Percentiles rank a stretch among this genome's conserved stretches.
Evolutionary conservation across 345 rosid species (phyloP).

Genomic region (Xanthoceras sorbifolium): DNA sequence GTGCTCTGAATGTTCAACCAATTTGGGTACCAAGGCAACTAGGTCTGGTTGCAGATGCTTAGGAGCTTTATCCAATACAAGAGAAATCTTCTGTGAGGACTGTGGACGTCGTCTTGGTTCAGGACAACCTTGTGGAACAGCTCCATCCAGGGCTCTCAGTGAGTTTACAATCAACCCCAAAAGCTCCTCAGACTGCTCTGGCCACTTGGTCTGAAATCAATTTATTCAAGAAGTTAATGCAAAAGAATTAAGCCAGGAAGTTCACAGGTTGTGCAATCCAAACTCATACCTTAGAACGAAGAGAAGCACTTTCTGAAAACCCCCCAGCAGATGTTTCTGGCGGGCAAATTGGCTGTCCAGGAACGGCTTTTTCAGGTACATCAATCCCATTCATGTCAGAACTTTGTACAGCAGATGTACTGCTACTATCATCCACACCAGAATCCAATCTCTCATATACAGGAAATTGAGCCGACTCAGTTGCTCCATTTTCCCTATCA

Average conservation of each 20-base stretch:
- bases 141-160: conserved; percentile 91
- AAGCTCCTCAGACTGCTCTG: conserved; percentile 98
- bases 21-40: conserved; percentile 90
- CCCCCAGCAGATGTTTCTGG: conserved; percentile 67
- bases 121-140: conserved; percentile 91
- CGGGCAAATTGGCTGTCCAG: conserved; percentile 57
- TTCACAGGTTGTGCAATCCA: conserved; percentile 16
- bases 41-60: conserved; percentile 87
- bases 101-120: conserved; percentile 95
- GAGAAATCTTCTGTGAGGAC: conserved; percentile 91
- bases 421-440: conserved; percentile 60
- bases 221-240: conserved; percentile 26
- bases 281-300: conserved; percentile 70
- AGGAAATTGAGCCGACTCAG: conserved; percentile 60
- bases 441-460: conserved; percentile 72
- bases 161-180: conserved; percentile 95
- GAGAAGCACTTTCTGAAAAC: conserved; percentile 54
- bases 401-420: conserved; percentile 74
- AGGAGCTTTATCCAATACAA: conserved; percentile 94
- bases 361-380: conserved; percentile 53
- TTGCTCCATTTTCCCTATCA: conserved; percentile 66
- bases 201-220: conserved; percentile 88
- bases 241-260: conserved; percentile 22
- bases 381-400: conserved; percentile 55
- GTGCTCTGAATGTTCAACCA: conserved; percentile 97